Conservation (phyloP, 805 yeast species). For the Cyberlindnera euphorbiiphila region DNA sequence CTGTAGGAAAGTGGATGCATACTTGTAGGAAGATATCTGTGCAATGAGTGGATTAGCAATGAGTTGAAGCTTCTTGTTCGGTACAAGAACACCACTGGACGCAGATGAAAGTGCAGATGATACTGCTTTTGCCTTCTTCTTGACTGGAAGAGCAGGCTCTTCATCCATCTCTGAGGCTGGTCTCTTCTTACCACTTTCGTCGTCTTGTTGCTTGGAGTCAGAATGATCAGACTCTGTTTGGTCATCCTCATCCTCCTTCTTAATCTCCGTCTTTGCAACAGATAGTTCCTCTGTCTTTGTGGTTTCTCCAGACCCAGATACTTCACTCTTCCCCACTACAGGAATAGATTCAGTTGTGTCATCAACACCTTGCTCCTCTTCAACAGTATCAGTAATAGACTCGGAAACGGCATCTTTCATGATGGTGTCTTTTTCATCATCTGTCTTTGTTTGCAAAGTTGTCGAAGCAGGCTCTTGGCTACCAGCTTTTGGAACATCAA, state of each 20-base stretch:
- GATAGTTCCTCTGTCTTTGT: constrained; percentile 6
- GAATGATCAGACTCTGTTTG: constrained; percentile 8
- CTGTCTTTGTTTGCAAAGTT: too few relatives aligned
- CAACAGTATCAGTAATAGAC: too few relatives aligned
- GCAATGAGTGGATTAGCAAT: constrained; percentile 59
- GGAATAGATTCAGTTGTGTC: constrained; percentile 7
- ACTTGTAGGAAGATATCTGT: constrained; percentile 65
- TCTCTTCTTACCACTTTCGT: constrained; percentile 3
- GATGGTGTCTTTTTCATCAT: not conserved
- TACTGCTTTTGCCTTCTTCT: constrained; percentile 24
- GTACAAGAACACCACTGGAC: constrained; percentile 7
- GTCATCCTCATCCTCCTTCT: constrained; percentile 3
- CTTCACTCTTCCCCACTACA: constrained; percentile 5
- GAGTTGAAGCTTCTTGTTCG: constrained; percentile 54
- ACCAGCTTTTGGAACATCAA: not conserved
- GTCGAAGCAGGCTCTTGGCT: not conserved
- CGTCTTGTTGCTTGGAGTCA: constrained; percentile 4
- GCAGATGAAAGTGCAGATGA: constrained; percentile 16
- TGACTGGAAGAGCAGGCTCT: constrained; percentile 5
- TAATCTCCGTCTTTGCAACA: not conserved
- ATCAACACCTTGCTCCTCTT: constrained; percentile 4
- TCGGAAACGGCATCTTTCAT: constrained; percentile 1
- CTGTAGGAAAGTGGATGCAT: constrained; percentile 67
- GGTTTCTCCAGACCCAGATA: constrained; percentile 4
- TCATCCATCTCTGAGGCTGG: not conserved